A percentile compares a stretch with the other conserved stretches of the same genome.
Conservation (phyloP, 495 filamentous ascomycete species). For the Trichoderma reesei region DNA sequence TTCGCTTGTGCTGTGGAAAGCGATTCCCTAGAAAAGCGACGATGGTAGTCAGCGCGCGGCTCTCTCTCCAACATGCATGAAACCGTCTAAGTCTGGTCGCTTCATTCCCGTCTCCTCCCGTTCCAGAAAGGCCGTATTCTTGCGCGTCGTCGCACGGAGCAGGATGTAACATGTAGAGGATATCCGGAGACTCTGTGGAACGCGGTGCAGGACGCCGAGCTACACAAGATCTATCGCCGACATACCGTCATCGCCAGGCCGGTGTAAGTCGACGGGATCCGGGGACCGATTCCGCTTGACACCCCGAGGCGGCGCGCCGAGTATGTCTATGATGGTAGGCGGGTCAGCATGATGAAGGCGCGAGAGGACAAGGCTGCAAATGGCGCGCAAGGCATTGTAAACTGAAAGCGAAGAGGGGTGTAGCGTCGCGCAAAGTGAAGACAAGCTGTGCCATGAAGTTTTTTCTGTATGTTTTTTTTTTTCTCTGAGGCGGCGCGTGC, state of each 20-base stretch:
- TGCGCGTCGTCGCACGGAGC: slow-evolving; percentile 29
- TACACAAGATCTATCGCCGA: slow-evolving; percentile 37
- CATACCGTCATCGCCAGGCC: slow-evolving; percentile 73
- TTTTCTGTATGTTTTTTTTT: not conserved
- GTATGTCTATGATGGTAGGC: slow-evolving; percentile 24
- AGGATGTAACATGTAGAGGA: slow-evolving; percentile 17
- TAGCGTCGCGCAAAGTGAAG: slow-evolving; percentile 1
- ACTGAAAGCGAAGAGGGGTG: not conserved
- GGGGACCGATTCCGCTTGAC: slow-evolving; percentile 91
- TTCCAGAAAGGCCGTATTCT: slow-evolving; percentile 18
- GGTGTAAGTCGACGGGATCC: slow-evolving; percentile 29
- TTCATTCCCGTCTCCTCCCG: not conserved
- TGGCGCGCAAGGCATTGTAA: not conserved
- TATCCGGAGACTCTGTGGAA: not conserved
- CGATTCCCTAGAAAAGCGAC: slow-evolving; percentile 36
- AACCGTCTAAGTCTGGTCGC: not conserved
- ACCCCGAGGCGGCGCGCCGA: slow-evolving; percentile 49
- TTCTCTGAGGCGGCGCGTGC: not conserved
- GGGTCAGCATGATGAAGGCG: slow-evolving; percentile 1
- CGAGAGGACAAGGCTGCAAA: not conserved
- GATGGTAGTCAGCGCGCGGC: not conserved
- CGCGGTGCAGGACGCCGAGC: slow-evolving; percentile 17
- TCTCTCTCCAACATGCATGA: not conserved
- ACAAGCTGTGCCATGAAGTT: not conserved
- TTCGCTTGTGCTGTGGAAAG: slow-evolving; percentile 67